Evolutionary conservation across 139 green algal species (phyloP).

Genomic region (Asterochloris erici): DNA sequence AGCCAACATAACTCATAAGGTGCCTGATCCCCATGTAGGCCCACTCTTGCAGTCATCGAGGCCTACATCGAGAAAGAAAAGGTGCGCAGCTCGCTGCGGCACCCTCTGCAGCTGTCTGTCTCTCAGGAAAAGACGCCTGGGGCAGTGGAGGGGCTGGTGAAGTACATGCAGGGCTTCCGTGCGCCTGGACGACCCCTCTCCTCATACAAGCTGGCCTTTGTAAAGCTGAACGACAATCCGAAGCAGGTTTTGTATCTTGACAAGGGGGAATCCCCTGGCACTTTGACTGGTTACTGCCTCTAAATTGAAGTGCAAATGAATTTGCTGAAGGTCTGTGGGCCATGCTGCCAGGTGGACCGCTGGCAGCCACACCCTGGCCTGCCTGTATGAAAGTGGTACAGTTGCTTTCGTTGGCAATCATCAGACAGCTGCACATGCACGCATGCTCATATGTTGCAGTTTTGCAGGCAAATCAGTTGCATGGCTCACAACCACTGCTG

Average conservation of each 20-base stretch:
- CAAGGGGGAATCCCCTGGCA: background rate
- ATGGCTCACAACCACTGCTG: too few species aligned
- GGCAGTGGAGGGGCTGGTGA: background rate
- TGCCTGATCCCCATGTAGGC: background rate
- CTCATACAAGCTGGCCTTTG: background rate
- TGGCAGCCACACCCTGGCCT: too few species aligned
- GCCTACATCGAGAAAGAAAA: background rate
- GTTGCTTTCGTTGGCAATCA: too few species aligned
- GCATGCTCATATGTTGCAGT: too few species aligned
- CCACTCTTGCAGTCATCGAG: background rate
- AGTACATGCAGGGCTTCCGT: slow-evolving; percentile 6
- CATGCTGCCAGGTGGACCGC: too few species aligned
- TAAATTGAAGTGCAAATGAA: too few species aligned
- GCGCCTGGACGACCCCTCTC: background rate
- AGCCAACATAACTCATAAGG: background rate
- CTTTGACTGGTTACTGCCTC: too few species aligned
- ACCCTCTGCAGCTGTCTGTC: background rate
- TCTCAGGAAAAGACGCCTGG: background rate
- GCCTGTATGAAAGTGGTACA: too few species aligned
- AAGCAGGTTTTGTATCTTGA: background rate
- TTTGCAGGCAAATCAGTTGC: too few species aligned
- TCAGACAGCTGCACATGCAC: too few species aligned
- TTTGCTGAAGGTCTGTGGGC: too few species aligned
- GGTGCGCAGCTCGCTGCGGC: background rate
- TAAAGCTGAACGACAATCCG: background rate